Base-by-base conservation (phyloP, 1,284 basidiomycete genomes). In the Porodaedalea pini region DNA sequence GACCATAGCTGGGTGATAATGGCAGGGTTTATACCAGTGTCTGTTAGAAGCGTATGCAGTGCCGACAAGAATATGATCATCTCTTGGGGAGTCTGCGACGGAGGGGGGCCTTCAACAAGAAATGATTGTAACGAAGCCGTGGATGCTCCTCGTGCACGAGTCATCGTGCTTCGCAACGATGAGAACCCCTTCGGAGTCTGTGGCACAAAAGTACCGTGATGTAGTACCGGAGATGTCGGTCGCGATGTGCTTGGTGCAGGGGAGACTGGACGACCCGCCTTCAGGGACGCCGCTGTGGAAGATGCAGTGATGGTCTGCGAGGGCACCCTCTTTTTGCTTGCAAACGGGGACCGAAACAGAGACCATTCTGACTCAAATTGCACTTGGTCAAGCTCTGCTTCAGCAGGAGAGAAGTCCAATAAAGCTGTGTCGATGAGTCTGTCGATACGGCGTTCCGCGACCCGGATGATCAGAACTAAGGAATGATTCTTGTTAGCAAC, bases 301-400 rank as follows among this genome's bases (percentile, higher is more conserved):
- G 69, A 60, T n/a, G 67, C 62, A 48, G 70, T 59, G 54, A 74
- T 61, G 23, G 69, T 73, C 25, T 57, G 56, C 58, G 58, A 52
- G n/a, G 43, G 11, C n/a, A 71, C 62, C 70, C 85, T 89, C 75
- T 88, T 93, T 61, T 80, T 80, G 36, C 78, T 74, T 6, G 80
- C 81, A 61, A 96, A 88, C 4, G 86, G 70, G 21, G 75, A 83
- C 34, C 91, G 83, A 51, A 97, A 79, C 64, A 97, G 88, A 0
- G 89, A 88, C 94, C 96, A 98, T 63, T 98, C 96, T 7, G 92
- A 94, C 71, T 98, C 94, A 67, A 98, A 99, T 57, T 94, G 88
- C 21, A 98, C 78, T 37, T 85, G 81, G 48, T 91, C 88, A 61
- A 93, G 86, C 56, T 89, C 86, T 7, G 85, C 86, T 1, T 90